Conservation (phyloP, 148 eudicot species). For the Vaccinium darrowii region DNA sequence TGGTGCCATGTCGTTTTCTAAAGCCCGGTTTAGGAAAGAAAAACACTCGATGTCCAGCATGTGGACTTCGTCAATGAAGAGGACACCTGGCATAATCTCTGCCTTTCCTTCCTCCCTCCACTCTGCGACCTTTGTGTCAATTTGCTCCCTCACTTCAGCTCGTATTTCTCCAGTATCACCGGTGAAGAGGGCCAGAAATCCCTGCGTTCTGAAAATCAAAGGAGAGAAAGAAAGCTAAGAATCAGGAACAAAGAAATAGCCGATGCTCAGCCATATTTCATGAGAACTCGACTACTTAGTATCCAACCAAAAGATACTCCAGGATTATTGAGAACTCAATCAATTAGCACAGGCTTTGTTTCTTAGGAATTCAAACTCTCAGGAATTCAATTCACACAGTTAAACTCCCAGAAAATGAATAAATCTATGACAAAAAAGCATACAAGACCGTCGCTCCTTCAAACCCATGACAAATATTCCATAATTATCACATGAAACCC, state of each 20-base stretch:
- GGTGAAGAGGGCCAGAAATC: slow-evolving; percentile 89
- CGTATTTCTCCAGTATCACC: slow-evolving; percentile 96
- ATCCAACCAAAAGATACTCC: background rate
- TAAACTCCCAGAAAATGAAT: background rate
- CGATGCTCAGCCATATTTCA: background rate
- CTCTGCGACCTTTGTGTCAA: slow-evolving; percentile 91
- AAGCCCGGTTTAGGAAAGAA: slow-evolving; percentile 88
- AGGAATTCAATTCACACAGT: background rate
- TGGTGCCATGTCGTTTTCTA: slow-evolving; percentile 97
- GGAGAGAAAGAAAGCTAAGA: background rate
- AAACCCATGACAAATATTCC: background rate
- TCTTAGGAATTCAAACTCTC: background rate
- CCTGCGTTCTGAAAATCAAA: slow-evolving; percentile 67
- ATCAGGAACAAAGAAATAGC: background rate
- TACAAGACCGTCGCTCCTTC: background rate
- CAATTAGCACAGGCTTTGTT: background rate
- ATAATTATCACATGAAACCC: background rate
- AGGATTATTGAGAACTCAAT: background rate
- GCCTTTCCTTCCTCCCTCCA: slow-evolving; percentile 99
- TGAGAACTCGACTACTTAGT: background rate
- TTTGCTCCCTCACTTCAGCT: slow-evolving; percentile 93
- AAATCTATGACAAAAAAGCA: background rate
- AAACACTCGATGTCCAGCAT: slow-evolving; percentile 96
- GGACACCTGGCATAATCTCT: slow-evolving; percentile 91
- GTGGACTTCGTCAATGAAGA: slow-evolving; percentile 97